Percentiles rank a stretch among this genome's conserved stretches.
phyloP scores from a whole-genome alignment of 352 stramenopile genomes.

The Globisporangium canariense region DNA sequence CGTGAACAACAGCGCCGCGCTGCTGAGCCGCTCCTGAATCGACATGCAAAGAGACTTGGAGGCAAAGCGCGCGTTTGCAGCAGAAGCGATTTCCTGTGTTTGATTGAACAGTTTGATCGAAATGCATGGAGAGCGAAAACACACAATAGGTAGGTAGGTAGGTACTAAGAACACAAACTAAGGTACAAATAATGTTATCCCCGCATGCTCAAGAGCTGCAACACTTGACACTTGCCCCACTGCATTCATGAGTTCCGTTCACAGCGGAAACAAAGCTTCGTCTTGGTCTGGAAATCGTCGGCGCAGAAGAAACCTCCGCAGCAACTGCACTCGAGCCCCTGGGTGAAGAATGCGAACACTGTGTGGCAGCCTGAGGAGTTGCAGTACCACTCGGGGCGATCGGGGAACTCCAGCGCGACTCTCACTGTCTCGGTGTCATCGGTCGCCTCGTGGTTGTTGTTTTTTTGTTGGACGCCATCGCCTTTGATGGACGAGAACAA shows the following conservation, averaged over 20 bases:
- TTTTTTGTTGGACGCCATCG: not conserved
- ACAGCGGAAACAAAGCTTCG: constrained; percentile 28
- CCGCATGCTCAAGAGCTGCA: constrained; percentile 3
- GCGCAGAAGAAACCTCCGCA: constrained; percentile 63
- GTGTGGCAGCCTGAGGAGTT: constrained; percentile 53
- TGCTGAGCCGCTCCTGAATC: constrained; percentile 5
- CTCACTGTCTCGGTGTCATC: constrained; percentile 5
- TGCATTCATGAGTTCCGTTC: not conserved
- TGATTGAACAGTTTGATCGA: not conserved
- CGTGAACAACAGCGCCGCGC: constrained; percentile 1
- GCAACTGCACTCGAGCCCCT: constrained; percentile 39
- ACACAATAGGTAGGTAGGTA: constrained; percentile 9
- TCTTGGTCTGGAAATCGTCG: constrained; percentile 37
- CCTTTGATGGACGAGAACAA: constrained; percentile 3
- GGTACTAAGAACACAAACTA: constrained; percentile 8
- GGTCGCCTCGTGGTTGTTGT: not conserved
- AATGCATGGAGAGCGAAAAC: not conserved
- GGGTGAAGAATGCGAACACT: constrained; percentile 67
- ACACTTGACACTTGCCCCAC: too few relatives aligned
- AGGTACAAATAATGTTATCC: constrained; percentile 19
- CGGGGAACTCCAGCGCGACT: constrained; percentile 42
- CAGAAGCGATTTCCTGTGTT: not conserved
- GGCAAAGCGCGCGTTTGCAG: not conserved
- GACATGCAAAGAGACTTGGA: not conserved
- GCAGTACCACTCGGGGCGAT: constrained; percentile 72